A percentile compares a stretch with the other conserved stretches of the same genome.
phyloP scores from a whole-genome alignment of 2,329 filamentous ascomycete genomes.

The Diaporthe amygdali region DNA sequence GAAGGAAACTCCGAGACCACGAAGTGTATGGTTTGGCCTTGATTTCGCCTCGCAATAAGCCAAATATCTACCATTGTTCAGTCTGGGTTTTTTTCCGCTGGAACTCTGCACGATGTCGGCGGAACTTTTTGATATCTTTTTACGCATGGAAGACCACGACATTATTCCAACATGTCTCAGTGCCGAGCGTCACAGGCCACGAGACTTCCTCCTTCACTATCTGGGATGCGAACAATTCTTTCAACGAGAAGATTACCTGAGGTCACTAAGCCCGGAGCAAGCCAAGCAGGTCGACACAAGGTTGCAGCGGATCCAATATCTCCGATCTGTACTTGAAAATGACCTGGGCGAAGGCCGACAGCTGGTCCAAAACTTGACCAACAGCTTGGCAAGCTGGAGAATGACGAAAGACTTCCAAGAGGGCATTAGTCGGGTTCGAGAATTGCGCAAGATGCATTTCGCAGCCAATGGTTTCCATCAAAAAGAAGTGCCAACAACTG shows the following conservation, averaged over 20 bases:
- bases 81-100: neutral
- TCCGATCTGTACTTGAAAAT: conserved; percentile 10
- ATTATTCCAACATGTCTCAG: conserved; percentile 24
- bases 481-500: neutral
- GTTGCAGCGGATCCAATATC: conserved; percentile 15
- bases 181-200: conserved; percentile 23
- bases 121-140: conserved; percentile 7
- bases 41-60: too few relatives aligned
- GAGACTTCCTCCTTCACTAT: conserved; percentile 24
- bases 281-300: conserved; percentile 10
- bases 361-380: conserved; percentile 11
- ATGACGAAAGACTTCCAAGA: conserved; percentile 20
- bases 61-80: neutral
- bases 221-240: conserved; percentile 26
- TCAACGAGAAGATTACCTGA: conserved; percentile 22
- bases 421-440: conserved; percentile 11
- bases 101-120: neutral
- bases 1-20: neutral
- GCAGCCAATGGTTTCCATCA: conserved; percentile 14
- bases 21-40: neutral
- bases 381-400: conserved; percentile 17
- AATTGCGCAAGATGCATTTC: conserved; percentile 21
- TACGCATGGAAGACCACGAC: conserved; percentile 25
- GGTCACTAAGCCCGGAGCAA: conserved; percentile 8
- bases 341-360: conserved; percentile 17